Evolutionary conservation across 768 basidiomycete species (phyloP), one percentile per base, ranked within the genome.

Genomic region (Podaxis sp.): DNA sequence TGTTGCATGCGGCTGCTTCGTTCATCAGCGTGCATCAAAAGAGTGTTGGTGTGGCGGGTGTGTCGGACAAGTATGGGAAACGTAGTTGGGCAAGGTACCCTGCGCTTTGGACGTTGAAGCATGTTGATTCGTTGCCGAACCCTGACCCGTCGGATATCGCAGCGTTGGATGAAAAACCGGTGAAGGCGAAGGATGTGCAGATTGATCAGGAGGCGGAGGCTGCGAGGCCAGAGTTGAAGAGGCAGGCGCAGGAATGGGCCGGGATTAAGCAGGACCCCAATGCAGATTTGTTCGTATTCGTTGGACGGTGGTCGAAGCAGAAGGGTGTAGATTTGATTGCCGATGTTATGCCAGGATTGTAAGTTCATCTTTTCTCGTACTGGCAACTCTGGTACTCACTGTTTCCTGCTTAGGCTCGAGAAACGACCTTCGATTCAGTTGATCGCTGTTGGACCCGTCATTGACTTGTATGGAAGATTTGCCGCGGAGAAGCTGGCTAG

Each of bases 271-370:
- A 96, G 69, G 94, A 96, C 69, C 90, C 95, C 1, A 78, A 91
- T 43, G 87, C 94, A 1, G 93, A 96, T 72, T 74, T 97, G 52
- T 96, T 97, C 71, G 95, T 97, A 65, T 96, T 97, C 75, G 95
- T 97, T 66, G 95, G 95, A 72, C 90, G 95, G 65, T 97, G 95
- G 95, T 97, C 95, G 4, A 97, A 96, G 75, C 95, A 97, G 75
- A 97, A 97, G 75, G 95, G 92, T 76, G 94, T 97, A n/a, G 95
- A 97, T 76, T 79, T 97, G 47, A 97, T 97, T 66, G 95, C 95
- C 8, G 95, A 97, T 75, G 88, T 97, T 65, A 92, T 97, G 91
- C 95, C 94, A 24, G 82, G 85, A 2, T 70, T 97, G 88, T 92
- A 70, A 68, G 91, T 83, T 12, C 54, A 40, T 24, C 66, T 57